Conservation (phyloP, 164 flowering plant species). For the Cinnamomum micranthum region DNA sequence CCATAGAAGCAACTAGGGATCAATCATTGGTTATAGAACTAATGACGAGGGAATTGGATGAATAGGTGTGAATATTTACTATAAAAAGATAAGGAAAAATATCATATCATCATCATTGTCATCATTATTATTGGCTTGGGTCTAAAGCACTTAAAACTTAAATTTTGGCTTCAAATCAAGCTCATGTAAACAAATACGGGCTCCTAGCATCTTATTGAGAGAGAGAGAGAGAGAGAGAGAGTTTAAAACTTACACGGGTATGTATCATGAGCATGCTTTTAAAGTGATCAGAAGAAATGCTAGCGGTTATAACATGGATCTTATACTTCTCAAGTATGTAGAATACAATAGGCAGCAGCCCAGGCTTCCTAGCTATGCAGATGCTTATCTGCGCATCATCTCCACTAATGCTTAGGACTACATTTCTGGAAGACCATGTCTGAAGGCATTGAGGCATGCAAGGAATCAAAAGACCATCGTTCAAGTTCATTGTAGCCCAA, state of each 20-base stretch:
- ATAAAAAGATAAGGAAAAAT: no score
- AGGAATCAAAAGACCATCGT: constrained; percentile 9
- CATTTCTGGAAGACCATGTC: constrained; percentile 73
- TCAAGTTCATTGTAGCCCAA: constrained; percentile 11
- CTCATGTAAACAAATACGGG: no score
- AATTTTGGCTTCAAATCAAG: no score
- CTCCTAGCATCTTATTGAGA: no score
- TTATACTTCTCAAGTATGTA: constrained; percentile 60
- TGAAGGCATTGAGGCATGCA: constrained; percentile 34
- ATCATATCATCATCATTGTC: no score
- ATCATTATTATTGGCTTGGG: no score
- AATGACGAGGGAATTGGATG: no score
- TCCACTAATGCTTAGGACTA: constrained; percentile 55
- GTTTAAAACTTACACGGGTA: constrained; percentile 49
- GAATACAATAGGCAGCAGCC: constrained; percentile 44
- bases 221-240: not conserved
- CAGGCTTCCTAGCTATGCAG: constrained; percentile 52
- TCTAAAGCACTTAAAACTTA: no score
- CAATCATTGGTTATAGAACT: no score
- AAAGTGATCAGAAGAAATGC: constrained; percentile 43
- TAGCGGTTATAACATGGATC: constrained; percentile 59
- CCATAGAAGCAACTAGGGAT: no score
- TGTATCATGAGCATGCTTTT: constrained; percentile 70
- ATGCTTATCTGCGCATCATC: constrained; percentile 64
- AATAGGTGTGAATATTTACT: no score